Evolutionary conservation across 257 asterid species (phyloP).

Genomic region (Nicotiana tomentosiformis): DNA sequence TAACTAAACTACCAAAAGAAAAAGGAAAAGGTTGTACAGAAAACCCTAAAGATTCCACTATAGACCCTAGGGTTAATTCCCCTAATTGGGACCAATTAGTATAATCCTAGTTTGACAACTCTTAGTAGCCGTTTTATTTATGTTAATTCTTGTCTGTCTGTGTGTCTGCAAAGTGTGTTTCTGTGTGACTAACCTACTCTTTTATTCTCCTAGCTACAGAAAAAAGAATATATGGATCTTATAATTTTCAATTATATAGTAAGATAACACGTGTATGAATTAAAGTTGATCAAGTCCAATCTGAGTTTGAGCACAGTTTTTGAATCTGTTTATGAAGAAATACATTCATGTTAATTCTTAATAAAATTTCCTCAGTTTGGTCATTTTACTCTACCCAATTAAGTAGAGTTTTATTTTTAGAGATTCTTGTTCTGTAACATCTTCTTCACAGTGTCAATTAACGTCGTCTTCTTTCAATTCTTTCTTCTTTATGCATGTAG

Average conservation of each 20-base stretch:
- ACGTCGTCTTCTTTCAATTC: not conserved
- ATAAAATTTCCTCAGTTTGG: not conserved
- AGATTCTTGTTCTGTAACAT: not conserved
- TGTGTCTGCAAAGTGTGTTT: not conserved
- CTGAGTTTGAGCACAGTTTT: not conserved
- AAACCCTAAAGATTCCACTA: not conserved
- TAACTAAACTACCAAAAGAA: too few species aligned
- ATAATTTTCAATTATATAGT: not conserved
- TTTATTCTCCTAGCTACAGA: not conserved
- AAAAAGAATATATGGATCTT: not conserved
- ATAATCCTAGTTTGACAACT: conserved; percentile 4
- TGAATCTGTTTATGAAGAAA: not conserved
- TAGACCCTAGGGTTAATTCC: not conserved
- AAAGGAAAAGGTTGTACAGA: not conserved
- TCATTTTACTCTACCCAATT: not conserved
- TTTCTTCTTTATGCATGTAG: not conserved
- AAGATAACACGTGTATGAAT: not conserved
- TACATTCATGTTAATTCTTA: too few species aligned
- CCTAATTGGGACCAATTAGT: not conserved
- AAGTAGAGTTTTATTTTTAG: not conserved
- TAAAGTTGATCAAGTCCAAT: not conserved
- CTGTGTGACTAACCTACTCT: not conserved
- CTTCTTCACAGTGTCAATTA: not conserved
- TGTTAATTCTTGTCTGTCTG: not conserved
- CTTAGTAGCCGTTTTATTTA: not conserved